Evolutionary conservation across 306 rosid species (phyloP).

Genomic region (Phaseolus lunatus): DNA sequence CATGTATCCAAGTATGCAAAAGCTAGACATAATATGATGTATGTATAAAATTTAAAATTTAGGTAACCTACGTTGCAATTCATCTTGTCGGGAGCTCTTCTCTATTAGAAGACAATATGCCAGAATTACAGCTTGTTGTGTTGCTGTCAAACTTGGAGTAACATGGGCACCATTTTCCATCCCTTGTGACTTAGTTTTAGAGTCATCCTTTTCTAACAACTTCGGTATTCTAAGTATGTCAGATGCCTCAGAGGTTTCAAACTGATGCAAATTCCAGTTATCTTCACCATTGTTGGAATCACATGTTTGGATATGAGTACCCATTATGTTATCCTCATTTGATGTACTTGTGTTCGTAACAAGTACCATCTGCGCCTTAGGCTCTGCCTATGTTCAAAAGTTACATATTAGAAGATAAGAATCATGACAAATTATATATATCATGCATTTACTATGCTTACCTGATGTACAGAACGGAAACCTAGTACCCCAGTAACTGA

Average conservation of each 20-base stretch:
- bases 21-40: constrained; percentile 25
- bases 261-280: constrained; percentile 42
- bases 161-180: constrained; percentile 54
- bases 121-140: constrained; percentile 81
- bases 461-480: constrained; percentile 93
- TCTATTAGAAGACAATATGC: constrained; percentile 88
- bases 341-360: constrained; percentile 62
- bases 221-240: constrained; percentile 77
- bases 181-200: constrained; percentile 54
- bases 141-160: constrained; percentile 59
- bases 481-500: constrained; percentile 95
- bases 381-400: constrained; percentile 68
- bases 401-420: constrained; percentile 42
- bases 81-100: constrained; percentile 91
- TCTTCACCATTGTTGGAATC: constrained; percentile 52
- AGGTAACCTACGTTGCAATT: constrained; percentile 81
- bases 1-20: not conserved
- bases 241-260: constrained; percentile 56
- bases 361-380: constrained; percentile 95
- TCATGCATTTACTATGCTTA: constrained; percentile 43
- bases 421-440: constrained; percentile 8
- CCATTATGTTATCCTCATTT: constrained; percentile 35
- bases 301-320: constrained; percentile 44
- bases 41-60: constrained; percentile 39
- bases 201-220: constrained; percentile 55